Evolutionary conservation across 805 yeast genomes (phyloP).

Genomic region (Schizosaccharomyces japonicus): DNA sequence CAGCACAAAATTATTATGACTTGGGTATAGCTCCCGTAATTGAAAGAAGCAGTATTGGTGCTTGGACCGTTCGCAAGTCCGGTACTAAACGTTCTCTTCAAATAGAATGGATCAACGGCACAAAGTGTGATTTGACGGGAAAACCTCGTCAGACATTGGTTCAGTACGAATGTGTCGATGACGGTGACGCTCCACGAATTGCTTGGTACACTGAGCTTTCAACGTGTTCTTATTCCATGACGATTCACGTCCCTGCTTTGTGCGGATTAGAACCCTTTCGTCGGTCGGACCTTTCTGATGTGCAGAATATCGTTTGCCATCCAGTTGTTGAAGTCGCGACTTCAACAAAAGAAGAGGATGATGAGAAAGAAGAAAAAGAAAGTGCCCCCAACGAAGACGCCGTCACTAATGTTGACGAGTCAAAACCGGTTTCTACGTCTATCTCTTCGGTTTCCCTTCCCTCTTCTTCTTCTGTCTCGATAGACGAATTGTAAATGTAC

Average conservation of each 20-base stretch:
- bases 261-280: background rate
- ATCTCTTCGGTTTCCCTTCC: conserved; percentile 50
- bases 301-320: background rate
- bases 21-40: background rate
- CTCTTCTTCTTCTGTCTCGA: conserved; percentile 39
- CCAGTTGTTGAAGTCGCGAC: no score
- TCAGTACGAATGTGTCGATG: background rate
- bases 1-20: background rate
- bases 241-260: background rate
- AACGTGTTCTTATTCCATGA: conserved; percentile 3
- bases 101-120: background rate
- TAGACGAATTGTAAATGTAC: no score
- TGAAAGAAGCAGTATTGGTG: background rate
- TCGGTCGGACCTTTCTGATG: background rate
- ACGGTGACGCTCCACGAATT: background rate
- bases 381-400: no score
- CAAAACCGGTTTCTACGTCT: conserved; percentile 30
- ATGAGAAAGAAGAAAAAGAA: no score
- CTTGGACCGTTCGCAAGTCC: background rate
- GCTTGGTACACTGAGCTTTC: background rate
- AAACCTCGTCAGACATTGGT: background rate
- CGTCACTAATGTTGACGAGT: no score
- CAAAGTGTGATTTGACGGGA: conserved; percentile 2
- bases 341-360: no score
- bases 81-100: background rate